Percentiles rank a stretch among this genome's conserved stretches.
phyloP scores from a whole-genome alignment of 2,329 filamentous ascomycete genomes.

The Aspergillus sp. region DNA sequence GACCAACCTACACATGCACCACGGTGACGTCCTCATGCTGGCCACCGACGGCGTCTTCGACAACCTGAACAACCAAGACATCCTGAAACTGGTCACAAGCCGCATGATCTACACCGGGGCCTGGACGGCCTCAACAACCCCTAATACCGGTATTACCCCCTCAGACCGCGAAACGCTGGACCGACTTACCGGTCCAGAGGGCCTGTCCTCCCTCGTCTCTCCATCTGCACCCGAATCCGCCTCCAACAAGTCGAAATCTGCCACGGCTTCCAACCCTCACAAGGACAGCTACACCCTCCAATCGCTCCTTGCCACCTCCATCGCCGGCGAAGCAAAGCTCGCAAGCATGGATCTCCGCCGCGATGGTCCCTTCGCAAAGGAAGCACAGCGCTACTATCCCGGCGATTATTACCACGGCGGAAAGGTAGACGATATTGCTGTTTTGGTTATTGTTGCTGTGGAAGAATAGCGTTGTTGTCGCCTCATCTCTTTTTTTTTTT shows the following conservation, averaged over 20 bases:
- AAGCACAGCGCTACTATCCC: slow-evolving; percentile 85
- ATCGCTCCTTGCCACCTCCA: slow-evolving; percentile 72
- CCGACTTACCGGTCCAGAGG: slow-evolving; percentile 52
- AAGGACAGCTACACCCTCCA: slow-evolving; percentile 61
- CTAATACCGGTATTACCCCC: slow-evolving; percentile 61
- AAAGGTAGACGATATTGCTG: slow-evolving; percentile 94
- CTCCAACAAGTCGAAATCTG: slow-evolving; percentile 12
- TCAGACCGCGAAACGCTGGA: slow-evolving; percentile 54
- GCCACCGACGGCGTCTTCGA: slow-evolving; percentile 96
- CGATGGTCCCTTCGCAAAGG: slow-evolving; percentile 91
- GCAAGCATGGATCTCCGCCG: slow-evolving; percentile 78
- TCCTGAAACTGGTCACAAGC: slow-evolving; percentile 74
- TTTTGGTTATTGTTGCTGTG: slow-evolving; percentile 74
- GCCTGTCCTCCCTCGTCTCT: slow-evolving; percentile 31
- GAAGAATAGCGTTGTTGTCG: slow-evolving; percentile 46
- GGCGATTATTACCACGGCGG: slow-evolving; percentile 85
- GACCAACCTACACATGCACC: slow-evolving; percentile 71
- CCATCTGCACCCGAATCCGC: slow-evolving; percentile 3
- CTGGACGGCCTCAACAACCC: slow-evolving; percentile 62
- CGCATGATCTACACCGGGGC: slow-evolving; percentile 73
- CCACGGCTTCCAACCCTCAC: slow-evolving; percentile 14
- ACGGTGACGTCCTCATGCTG: slow-evolving; percentile 91
- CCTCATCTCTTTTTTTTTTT: not conserved
- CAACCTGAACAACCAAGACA: slow-evolving; percentile 88
- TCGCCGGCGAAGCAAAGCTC: slow-evolving; percentile 78